A percentile compares a stretch with the other conserved stretches of the same genome.
These are phyloP conservation scores for Viridothelium virens DNA, from an alignment of 495 filamentous ascomycete species.

Conservation along the genomic window DNA sequence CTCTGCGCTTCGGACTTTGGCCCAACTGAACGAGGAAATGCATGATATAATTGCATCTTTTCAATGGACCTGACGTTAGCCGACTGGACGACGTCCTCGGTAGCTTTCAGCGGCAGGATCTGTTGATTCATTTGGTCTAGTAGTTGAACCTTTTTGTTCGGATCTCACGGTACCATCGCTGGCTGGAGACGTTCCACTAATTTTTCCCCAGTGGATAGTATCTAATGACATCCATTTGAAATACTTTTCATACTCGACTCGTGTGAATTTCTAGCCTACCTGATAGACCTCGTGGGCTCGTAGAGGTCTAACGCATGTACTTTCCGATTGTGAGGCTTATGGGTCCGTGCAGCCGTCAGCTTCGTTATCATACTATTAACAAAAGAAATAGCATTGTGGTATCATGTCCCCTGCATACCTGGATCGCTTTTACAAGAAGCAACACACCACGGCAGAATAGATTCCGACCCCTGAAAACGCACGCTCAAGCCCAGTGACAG, in stretches of 20 bases:
- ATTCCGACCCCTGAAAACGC: too few relatives aligned
- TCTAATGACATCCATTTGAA: too few relatives aligned
- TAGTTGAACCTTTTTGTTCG: too few relatives aligned
- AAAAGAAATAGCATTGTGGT: conserved; percentile 7
- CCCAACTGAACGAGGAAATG: not conserved
- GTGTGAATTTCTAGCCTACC: too few relatives aligned
- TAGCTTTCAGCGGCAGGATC: not conserved
- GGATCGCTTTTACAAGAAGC: not conserved
- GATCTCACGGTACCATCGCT: too few relatives aligned
- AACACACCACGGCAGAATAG: not conserved
- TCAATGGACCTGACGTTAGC: not conserved
- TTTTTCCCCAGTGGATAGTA: too few relatives aligned
- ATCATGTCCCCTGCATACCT: not conserved
- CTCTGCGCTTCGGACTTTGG: not conserved
- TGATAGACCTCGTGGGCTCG: too few relatives aligned
- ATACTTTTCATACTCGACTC: too few relatives aligned
- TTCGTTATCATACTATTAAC: not conserved
- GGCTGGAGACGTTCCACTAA: too few relatives aligned
- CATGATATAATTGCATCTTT: not conserved
- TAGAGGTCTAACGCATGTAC: too few relatives aligned
- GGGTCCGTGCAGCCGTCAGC: too few relatives aligned
- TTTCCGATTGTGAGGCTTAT: too few relatives aligned
- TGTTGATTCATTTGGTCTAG: not conserved
- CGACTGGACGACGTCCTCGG: not conserved
- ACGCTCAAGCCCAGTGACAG: not conserved